These are phyloP conservation scores for Harrya chromipes DNA, from an alignment of 768 basidiomycete species.

Conservation along the genomic window DNA sequence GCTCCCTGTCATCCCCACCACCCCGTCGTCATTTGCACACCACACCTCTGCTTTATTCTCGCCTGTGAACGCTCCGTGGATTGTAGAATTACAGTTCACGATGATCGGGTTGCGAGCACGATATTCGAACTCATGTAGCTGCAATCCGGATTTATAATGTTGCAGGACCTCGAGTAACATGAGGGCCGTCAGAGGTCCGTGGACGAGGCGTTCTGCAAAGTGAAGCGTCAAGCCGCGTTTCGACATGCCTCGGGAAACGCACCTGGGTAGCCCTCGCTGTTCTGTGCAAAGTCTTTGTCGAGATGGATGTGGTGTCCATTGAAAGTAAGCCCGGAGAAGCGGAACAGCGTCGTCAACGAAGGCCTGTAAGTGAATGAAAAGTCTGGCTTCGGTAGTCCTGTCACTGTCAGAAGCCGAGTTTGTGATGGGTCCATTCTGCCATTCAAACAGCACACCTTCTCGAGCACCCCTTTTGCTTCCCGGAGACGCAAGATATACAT, in stretches of 20 bases:
- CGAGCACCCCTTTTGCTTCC: slow-evolving; percentile 34
- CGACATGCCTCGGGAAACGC: background rate
- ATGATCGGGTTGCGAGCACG: slow-evolving; percentile 64
- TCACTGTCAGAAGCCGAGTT: slow-evolving; percentile 35
- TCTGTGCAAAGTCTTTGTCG: slow-evolving; percentile 67
- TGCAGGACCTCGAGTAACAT: slow-evolving; percentile 67
- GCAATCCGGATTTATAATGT: slow-evolving; percentile 46
- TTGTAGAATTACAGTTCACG: slow-evolving; percentile 47
- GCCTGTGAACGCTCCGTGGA: slow-evolving; percentile 43
- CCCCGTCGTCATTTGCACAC: slow-evolving; percentile 55
- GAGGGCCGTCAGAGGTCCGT: slow-evolving; percentile 78
- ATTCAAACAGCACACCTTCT: slow-evolving; percentile 37
- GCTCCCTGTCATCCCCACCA: slow-evolving; percentile 67
- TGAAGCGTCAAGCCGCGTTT: slow-evolving; percentile 1
- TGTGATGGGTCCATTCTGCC: background rate
- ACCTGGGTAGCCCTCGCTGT: slow-evolving; percentile 73
- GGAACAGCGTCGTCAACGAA: slow-evolving; percentile 70
- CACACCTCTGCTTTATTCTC: slow-evolving; percentile 46
- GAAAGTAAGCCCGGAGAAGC: slow-evolving; percentile 84
- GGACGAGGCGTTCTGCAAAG: slow-evolving; percentile 70
- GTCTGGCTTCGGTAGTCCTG: slow-evolving; percentile 47
- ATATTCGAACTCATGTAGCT: slow-evolving; percentile 59
- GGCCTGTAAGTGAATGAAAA: slow-evolving; percentile 69
- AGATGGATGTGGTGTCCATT: slow-evolving; percentile 86
- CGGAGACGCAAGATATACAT: slow-evolving; percentile 56